These are phyloP conservation scores for Pleurotus ostreatus DNA, from an alignment of 768 basidiomycete species.

Conservation along the genomic window DNA sequence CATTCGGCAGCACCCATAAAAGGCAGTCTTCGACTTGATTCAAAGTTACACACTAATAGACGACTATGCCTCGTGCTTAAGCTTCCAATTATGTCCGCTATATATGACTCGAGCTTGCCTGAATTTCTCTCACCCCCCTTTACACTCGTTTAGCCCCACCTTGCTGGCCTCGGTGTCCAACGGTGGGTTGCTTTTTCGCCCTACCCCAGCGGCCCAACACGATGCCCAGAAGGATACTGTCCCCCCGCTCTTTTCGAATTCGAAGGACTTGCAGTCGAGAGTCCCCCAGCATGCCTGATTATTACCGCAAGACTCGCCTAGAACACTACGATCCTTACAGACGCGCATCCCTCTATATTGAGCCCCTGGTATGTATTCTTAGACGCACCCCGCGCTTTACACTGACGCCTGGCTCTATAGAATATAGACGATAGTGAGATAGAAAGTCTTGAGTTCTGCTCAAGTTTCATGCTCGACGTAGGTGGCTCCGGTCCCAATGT, in stretches of 20 bases:
- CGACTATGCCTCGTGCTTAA: background rate
- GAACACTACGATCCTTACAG: background rate
- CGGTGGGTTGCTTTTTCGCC: background rate
- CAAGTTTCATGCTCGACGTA: background rate
- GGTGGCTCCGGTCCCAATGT: background rate
- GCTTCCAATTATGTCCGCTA: background rate
- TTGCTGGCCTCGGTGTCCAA: background rate
- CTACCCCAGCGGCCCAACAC: background rate
- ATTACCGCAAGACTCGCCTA: background rate
- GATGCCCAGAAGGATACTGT: background rate
- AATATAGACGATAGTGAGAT: background rate
- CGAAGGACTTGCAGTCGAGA: background rate
- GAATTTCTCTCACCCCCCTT: background rate
- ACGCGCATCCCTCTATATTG: background rate
- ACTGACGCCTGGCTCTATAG: too few species aligned
- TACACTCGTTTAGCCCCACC: background rate
- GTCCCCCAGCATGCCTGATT: background rate
- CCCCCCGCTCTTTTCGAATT: background rate
- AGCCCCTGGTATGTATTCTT: background rate
- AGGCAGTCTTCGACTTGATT: background rate
- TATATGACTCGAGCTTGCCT: background rate
- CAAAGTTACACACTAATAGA: background rate
- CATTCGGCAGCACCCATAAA: background rate
- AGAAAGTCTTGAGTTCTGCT: background rate
- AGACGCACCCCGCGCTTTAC: background rate